phyloP scores from a whole-genome alignment of 352 stramenopile genomes.

The Halophytophthora batemanensis region DNA sequence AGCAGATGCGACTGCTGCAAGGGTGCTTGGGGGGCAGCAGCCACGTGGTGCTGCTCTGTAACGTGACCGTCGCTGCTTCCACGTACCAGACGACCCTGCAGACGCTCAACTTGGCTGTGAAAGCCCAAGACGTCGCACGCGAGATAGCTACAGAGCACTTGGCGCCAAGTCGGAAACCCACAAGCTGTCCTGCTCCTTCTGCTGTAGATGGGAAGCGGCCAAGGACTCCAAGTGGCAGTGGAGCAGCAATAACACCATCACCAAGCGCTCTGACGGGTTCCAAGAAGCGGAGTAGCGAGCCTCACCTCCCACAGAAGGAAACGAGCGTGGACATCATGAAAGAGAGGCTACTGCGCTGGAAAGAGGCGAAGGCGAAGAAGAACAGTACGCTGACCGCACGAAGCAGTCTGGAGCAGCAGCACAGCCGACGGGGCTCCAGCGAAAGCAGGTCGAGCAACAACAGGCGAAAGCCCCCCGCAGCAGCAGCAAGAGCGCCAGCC shows the following conservation, averaged over 20 bases:
- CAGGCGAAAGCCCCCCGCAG: no score
- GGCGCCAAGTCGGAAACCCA: not conserved
- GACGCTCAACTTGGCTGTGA: conserved; percentile 39
- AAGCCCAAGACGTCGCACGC: conserved; percentile 33
- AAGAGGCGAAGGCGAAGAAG: conserved; percentile 8
- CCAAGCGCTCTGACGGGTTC: no score
- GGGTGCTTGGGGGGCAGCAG: conserved; percentile 39
- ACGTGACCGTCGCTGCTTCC: conserved; percentile 18
- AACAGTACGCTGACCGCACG: not conserved
- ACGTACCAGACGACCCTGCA: conserved; percentile 37
- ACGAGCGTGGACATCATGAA: conserved; percentile 11
- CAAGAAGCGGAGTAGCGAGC: not conserved
- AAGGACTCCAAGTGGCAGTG: no score
- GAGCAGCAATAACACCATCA: no score
- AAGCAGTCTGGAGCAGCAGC: not conserved
- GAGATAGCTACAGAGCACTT: conserved; percentile 12
- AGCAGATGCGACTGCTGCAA: conserved; percentile 71
- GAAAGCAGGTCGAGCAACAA: no score
- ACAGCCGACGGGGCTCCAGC: no score
- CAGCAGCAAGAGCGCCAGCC: not conserved
- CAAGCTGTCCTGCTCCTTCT: not conserved
- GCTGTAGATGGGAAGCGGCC: not conserved
- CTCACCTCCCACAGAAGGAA: not conserved
- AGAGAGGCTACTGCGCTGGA: conserved; percentile 19
- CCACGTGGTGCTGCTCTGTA: conserved; percentile 44